Conservation (phyloP, 306 rosid species). For the Senna tora region DNA sequence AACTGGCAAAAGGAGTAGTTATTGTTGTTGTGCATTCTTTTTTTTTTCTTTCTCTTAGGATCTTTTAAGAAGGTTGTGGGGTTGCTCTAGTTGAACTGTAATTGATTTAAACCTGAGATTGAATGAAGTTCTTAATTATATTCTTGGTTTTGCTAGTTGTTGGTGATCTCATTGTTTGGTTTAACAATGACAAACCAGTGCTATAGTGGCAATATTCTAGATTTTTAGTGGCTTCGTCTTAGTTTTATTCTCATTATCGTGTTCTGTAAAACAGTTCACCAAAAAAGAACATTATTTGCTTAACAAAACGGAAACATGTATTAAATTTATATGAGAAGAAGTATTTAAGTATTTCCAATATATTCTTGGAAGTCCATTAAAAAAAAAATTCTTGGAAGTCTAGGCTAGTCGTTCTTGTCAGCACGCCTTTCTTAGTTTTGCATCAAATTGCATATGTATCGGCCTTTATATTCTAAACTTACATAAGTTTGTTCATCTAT, state of each 20-base stretch:
- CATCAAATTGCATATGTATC: not conserved
- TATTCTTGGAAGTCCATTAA: not conserved
- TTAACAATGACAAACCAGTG: not conserved
- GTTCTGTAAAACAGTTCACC: no score
- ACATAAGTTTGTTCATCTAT: constrained; percentile 6
- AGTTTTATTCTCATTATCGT: not conserved
- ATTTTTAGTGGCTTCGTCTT: not conserved
- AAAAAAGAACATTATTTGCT: no score
- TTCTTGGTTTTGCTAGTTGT: not conserved
- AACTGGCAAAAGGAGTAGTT: not conserved
- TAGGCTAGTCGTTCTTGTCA: not conserved
- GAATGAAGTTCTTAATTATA: not conserved
- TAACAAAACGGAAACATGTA: no score
- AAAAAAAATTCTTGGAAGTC: not conserved
- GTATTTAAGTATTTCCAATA: not conserved
- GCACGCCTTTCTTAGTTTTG: no score
- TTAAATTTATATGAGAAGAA: no score
- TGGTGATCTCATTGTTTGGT: not conserved
- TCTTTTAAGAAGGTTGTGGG: no score
- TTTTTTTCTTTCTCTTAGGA: no score
- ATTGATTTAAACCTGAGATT: not conserved
- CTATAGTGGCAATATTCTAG: not conserved
- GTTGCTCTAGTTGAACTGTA: not conserved
- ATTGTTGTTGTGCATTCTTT: no score
- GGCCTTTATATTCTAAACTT: not conserved